Conservation (phyloP, 1,284 basidiomycete genomes). For the Pseudozyma tsukubaensis region DNA sequence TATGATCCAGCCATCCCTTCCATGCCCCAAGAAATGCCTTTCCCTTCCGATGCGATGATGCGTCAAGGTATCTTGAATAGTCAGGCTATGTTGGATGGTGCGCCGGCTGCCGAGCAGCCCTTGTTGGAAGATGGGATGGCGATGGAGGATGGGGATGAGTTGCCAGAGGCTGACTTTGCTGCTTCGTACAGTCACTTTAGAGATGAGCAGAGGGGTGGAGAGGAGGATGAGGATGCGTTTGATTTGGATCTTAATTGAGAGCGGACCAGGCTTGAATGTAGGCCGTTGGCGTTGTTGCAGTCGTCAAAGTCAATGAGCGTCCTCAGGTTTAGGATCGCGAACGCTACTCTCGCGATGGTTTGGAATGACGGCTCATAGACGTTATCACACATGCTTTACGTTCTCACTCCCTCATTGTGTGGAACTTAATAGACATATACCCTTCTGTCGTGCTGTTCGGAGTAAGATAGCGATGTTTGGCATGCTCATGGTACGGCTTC, state of each 20-base stretch:
- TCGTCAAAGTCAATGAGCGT: too few species aligned
- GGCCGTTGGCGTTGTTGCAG: too few species aligned
- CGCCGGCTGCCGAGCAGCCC: slow-evolving; percentile 32
- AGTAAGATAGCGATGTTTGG: too few species aligned
- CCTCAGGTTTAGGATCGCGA: too few species aligned
- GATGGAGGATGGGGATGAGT: slow-evolving; percentile 22
- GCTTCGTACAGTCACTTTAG: slow-evolving; percentile 33
- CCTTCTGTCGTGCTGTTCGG: too few species aligned
- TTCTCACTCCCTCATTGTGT: too few species aligned
- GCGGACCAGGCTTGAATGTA: not conserved
- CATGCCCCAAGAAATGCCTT: slow-evolving; percentile 62
- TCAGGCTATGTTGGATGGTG: slow-evolving; percentile 42
- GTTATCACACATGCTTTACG: too few species aligned
- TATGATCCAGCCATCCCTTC: slow-evolving; percentile 59
- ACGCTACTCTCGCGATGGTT: too few species aligned
- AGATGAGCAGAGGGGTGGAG: slow-evolving; percentile 30
- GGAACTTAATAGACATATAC: too few species aligned
- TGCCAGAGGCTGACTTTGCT: slow-evolving; percentile 28
- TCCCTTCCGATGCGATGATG: slow-evolving; percentile 59
- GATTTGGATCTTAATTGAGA: slow-evolving; percentile 59
- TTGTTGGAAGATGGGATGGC: slow-evolving; percentile 6
- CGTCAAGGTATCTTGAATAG: slow-evolving; percentile 58
- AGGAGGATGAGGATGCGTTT: slow-evolving; percentile 60
- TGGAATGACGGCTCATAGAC: too few species aligned
- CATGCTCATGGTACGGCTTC: too few species aligned